These are phyloP conservation scores for Trichoderma brevicompactum DNA, from an alignment of 2,329 filamentous ascomycete genomes.

Conservation along the genomic window DNA sequence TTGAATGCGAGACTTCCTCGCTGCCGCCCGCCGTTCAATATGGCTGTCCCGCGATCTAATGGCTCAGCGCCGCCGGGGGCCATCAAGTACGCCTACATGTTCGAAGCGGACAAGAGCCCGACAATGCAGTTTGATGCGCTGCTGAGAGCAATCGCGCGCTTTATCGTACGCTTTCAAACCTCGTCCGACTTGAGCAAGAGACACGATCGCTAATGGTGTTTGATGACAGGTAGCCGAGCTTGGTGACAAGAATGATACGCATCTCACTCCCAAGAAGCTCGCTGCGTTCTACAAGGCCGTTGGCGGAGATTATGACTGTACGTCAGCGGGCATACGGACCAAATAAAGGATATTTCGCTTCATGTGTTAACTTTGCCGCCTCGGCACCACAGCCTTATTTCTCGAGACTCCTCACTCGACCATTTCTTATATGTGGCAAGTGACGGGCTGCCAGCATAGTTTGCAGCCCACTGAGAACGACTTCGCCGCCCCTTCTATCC, in stretches of 20 bases:
- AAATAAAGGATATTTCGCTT: neutral
- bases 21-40: constrained; percentile 27
- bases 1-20: constrained; percentile 25
- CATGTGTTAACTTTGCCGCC: constrained; percentile 15
- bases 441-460: constrained; percentile 86
- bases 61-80: constrained; percentile 34
- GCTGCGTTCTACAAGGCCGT: constrained; percentile 77
- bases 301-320: constrained; percentile 75
- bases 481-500: constrained; percentile 76
- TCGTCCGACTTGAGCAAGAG: neutral
- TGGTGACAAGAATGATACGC: constrained; percentile 58
- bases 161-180: constrained; percentile 64
- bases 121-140: constrained; percentile 70
- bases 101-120: constrained; percentile 68
- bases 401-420: constrained; percentile 71
- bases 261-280: constrained; percentile 69
- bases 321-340: constrained; percentile 30
- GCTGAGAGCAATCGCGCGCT: constrained; percentile 67
- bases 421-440: constrained; percentile 91
- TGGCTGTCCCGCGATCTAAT: constrained; percentile 36
- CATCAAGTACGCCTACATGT: constrained; percentile 67
- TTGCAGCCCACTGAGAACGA: constrained; percentile 76
- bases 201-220: constrained; percentile 30
- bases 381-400: constrained; percentile 65
- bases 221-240: constrained; percentile 57